Evolutionary conservation across 2,329 filamentous ascomycete species (phyloP), one percentile per base, ranked within the genome.

Genomic region (Pochonia chlamydosporia): DNA sequence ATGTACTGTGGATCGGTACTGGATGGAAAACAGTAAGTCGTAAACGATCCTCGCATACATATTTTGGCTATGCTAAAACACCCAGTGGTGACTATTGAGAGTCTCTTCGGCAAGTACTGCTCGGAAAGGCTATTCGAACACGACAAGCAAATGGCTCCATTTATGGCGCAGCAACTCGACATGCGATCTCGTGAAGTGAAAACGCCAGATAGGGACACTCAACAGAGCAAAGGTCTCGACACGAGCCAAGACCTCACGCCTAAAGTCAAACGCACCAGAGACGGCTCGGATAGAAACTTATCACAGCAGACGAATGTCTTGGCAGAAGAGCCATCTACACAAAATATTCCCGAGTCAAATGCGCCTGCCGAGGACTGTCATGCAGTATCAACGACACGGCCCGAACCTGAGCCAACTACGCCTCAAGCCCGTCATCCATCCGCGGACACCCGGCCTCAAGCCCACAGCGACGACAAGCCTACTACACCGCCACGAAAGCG

Each of bases 61-160:
- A 5, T 23, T 23, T 39, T 39, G 20, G 18, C 35, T 24, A 5
- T 21, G 1, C 35, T 39, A 23, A 39, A 7, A 5, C 13, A 13
- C 7, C n/a, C 23, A 70, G 75, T 59, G 1, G 66, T 83, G 7
- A 84, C 81, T 5, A 86, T 96, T 53, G 54, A 69, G n/a, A 68
- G 63, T 1, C 71, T 96, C 0, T 96, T 96, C 57, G 87, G 87
- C 0, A 63, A 79, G 20, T 67, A 81, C 24, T 95, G 89, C 61
- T 79, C 78, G 1, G 75, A 70, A 0, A 60, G 70, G 0, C 52
- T 52, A 0, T 95, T 92, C 59, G 66, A 69, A 1, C 82, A 92
- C 56, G 89, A 95, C 53, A 36, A 60, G 5, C 56, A 77, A 46
- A 84, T 90, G 76, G 66, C 72, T 7, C 37, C 40, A 2, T 16